Base-by-base conservation (phyloP, 2,329 filamentous ascomycete species). In the Neocatenulostroma microsporum region DNA sequence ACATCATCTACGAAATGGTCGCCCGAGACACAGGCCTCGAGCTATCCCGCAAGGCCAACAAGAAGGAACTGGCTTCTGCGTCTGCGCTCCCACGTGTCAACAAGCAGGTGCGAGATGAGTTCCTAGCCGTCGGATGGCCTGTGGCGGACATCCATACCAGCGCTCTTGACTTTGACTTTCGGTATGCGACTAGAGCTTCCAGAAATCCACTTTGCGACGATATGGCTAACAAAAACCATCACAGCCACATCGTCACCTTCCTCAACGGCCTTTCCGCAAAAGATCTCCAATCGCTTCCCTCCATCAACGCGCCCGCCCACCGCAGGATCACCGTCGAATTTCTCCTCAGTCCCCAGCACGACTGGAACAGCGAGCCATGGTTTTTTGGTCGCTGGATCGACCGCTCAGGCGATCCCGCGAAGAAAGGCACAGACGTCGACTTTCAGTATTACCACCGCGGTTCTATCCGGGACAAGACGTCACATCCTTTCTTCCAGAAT, bases 191-290 rank as follows among this genome's bases (percentile, higher is more conserved):
- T n/a, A n/a, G n/a, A n/a, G n/a, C n/a, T n/a, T n/a, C n/a, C n/a
- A n/a, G n/a, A n/a, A n/a, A n/a, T n/a, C n/a, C n/a, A n/a, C n/a
- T n/a, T n/a, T n/a, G n/a, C n/a, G n/a, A n/a, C n/a, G n/a, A n/a
- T n/a, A n/a, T n/a, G n/a, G n/a, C n/a, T n/a, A n/a, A n/a, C n/a
- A n/a, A n/a, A n/a, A n/a, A n/a, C n/a, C n/a, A n/a, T n/a, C n/a
- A n/a, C 29, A n/a, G 37, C 27, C 30, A 32, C 15, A 10, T 32
- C 17, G 30, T 32, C 19, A 32, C 30, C 4, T 32, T 32, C 30
- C 17, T 32, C 3, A 32, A 32, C 15, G 10, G 19, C 18, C 30
- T 32, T 17, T 17, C 30, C 3, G 30, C 20, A 4, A 20, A 4
- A 9, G 30, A 32, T 10, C 17, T 32, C n/a, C 17, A 12, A 10